A percentile compares a stretch with the other conserved stretches of the same genome.
Evolutionary conservation across 306 rosid genomes (phyloP).

Genomic region (Quercus variabilis): DNA sequence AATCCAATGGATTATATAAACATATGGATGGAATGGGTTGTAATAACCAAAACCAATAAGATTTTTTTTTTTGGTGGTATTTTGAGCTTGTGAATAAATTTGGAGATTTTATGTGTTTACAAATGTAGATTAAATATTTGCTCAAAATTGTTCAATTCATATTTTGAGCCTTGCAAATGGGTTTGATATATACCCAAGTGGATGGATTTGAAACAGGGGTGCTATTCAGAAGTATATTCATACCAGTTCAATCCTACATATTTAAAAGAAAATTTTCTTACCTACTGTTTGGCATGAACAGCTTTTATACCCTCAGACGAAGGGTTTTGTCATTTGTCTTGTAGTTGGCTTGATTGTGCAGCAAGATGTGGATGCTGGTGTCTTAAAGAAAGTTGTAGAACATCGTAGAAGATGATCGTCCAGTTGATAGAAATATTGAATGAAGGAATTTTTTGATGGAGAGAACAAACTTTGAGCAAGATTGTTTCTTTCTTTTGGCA

Average conservation of each 20-base stretch:
- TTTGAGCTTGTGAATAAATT: not conserved
- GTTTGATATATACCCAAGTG: not conserved
- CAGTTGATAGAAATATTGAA: no score
- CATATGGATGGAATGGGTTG: not conserved
- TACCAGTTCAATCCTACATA: not conserved
- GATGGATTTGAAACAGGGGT: not conserved
- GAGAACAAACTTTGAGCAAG: no score
- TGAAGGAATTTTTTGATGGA: no score
- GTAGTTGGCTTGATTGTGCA: slow-evolving; percentile 32
- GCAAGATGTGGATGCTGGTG: slow-evolving; percentile 99
- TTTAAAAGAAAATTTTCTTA: not conserved
- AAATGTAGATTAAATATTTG: not conserved
- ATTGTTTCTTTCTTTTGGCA: no score
- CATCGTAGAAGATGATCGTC: slow-evolving; percentile 70
- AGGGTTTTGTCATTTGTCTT: not conserved
- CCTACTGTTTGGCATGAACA: not conserved
- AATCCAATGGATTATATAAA: not conserved
- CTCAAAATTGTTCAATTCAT: no score
- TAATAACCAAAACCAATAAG: not conserved
- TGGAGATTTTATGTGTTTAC: no score
- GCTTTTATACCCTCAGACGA: not conserved
- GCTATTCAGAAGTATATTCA: not conserved
- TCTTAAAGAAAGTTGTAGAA: slow-evolving; percentile 62
- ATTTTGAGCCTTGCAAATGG: not conserved
- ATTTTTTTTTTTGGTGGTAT: not conserved